A percentile compares a stretch with the other conserved stretches of the same genome.
These are phyloP conservation scores for Ogataea wickerhamii DNA, from an alignment of 805 yeast genomes.

Conservation along the genomic window DNA sequence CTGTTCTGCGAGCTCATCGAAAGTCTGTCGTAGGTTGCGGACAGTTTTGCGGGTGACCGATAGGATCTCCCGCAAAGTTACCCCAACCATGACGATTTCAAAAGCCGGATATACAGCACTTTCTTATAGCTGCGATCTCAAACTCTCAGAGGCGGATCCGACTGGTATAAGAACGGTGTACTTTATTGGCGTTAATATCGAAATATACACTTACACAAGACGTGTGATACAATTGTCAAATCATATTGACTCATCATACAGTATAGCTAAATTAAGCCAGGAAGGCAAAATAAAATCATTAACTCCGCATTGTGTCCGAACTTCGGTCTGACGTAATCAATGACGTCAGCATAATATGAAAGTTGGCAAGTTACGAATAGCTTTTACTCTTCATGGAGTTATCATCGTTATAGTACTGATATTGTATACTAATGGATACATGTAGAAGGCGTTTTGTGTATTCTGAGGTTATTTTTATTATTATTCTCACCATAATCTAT, in stretches of 20 bases:
- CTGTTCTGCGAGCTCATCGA: slow-evolving; percentile 45
- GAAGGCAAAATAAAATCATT: background rate
- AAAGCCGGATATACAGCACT: background rate
- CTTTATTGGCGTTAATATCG: background rate
- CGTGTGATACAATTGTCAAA: background rate
- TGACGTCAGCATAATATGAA: too few relatives aligned
- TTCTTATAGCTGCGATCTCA: background rate
- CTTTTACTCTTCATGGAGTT: too few relatives aligned
- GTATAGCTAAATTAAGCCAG: background rate
- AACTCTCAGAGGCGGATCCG: too few relatives aligned
- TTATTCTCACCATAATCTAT: too few relatives aligned
- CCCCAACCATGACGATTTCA: slow-evolving; percentile 29
- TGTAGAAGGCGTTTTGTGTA: too few relatives aligned
- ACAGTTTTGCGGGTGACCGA: slow-evolving; percentile 45
- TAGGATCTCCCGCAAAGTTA: slow-evolving; percentile 41
- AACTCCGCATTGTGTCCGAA: background rate
- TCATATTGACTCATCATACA: background rate
- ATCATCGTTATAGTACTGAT: too few relatives aligned
- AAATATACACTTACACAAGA: background rate
- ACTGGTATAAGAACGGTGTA: too few relatives aligned
- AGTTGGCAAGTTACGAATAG: too few relatives aligned
- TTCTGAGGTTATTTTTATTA: too few relatives aligned
- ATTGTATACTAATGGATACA: too few relatives aligned
- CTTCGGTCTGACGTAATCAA: too few relatives aligned
- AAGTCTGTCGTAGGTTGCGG: slow-evolving; percentile 42